Conservation (phyloP, 2,329 filamentous ascomycete genomes). For the Daldinia sp. region DNA sequence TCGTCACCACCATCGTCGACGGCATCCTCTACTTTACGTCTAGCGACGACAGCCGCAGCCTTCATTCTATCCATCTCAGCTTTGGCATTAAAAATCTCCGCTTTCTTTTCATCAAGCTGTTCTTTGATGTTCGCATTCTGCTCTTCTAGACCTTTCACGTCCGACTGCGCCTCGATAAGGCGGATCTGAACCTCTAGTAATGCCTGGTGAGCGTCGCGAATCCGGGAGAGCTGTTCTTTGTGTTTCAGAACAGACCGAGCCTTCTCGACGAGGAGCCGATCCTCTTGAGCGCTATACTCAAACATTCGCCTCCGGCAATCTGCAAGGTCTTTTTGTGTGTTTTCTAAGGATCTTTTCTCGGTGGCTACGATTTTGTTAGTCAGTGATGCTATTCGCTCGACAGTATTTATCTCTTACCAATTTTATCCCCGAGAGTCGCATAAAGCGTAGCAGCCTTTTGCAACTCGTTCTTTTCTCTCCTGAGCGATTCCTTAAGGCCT, state of each 20-base stretch:
- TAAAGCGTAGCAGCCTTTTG: conserved; percentile 73
- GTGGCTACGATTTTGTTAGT: conserved; percentile 43
- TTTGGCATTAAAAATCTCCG: conserved; percentile 51
- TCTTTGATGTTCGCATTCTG: conserved; percentile 69
- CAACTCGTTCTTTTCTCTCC: conserved; percentile 69
- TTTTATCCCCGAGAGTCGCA: conserved; percentile 73
- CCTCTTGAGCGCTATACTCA: conserved; percentile 62
- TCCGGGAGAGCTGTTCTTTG: conserved; percentile 66
- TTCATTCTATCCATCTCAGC: conserved; percentile 50
- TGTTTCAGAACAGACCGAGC: conserved; percentile 61
- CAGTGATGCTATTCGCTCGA: neutral
- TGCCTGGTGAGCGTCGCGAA: conserved; percentile 69
- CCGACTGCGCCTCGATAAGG: conserved; percentile 82
- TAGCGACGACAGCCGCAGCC: conserved; percentile 49
- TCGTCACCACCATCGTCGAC: conserved; percentile 51
- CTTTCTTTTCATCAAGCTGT: conserved; percentile 57
- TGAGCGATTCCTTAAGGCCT: conserved; percentile 55
- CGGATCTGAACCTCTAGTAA: conserved; percentile 75
- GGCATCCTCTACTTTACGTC: conserved; percentile 51
- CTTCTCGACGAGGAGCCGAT: conserved; percentile 64
- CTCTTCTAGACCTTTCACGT: conserved; percentile 72
- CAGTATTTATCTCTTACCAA: conserved; percentile 62
- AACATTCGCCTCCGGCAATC: conserved; percentile 55
- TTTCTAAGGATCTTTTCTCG: conserved; percentile 48
- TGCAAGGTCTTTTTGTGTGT: conserved; percentile 44